Conservation (phyloP, 2,329 filamentous ascomycete species). For the Hymenoscyphus occultus region DNA sequence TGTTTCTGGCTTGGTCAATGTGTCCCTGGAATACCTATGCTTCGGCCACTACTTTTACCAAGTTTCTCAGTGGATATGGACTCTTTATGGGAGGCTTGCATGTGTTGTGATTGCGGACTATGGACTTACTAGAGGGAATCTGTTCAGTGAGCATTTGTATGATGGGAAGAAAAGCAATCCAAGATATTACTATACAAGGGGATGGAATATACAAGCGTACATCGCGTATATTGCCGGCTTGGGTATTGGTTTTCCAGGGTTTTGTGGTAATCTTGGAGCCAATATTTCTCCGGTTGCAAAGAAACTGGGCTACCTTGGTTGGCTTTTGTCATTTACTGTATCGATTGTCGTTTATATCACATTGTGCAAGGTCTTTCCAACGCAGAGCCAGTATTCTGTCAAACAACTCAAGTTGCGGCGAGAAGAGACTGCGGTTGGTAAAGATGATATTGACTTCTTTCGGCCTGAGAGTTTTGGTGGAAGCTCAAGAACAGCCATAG, state of each 20-base stretch:
- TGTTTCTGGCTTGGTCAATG: slow-evolving; percentile 23
- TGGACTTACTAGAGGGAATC: slow-evolving; percentile 35
- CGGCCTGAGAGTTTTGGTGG: not conserved
- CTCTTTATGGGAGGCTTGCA: slow-evolving; percentile 21
- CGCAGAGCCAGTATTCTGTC: slow-evolving; percentile 32
- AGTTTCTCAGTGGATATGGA: slow-evolving; percentile 26
- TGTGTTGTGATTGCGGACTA: slow-evolving; percentile 26
- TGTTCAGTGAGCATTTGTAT: slow-evolving; percentile 32
- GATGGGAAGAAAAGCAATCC: slow-evolving; percentile 28
- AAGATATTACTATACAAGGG: slow-evolving; percentile 33
- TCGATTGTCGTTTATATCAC: slow-evolving; percentile 30
- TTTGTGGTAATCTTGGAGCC: slow-evolving; percentile 31
- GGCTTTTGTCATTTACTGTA: slow-evolving; percentile 33
- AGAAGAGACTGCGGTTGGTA: slow-evolving; percentile 9
- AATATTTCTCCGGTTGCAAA: slow-evolving; percentile 30
- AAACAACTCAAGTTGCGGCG: slow-evolving; percentile 29
- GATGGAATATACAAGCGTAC: slow-evolving; percentile 34
- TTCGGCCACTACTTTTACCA: slow-evolving; percentile 16
- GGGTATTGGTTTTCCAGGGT: slow-evolving; percentile 34
- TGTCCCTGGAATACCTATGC: slow-evolving; percentile 21
- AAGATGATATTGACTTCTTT: not conserved
- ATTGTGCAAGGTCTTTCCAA: slow-evolving; percentile 38
- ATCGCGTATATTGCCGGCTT: slow-evolving; percentile 34
- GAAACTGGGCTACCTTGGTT: slow-evolving; percentile 33
- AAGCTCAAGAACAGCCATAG: not conserved